phyloP scores from a whole-genome alignment of 345 rosid species.

The Syzygium aromaticum region DNA sequence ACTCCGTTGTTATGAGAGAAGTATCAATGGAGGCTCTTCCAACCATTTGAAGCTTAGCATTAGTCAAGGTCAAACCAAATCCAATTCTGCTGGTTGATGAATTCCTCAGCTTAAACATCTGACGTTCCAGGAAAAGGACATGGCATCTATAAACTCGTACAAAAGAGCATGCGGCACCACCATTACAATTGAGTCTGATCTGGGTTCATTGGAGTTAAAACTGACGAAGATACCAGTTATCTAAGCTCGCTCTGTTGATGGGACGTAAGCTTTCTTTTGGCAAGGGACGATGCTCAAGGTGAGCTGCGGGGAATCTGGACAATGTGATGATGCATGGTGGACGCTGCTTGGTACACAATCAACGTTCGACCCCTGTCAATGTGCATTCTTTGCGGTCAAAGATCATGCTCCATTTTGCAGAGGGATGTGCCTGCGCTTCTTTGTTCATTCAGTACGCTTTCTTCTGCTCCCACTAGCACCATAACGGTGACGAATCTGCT shows the following conservation, averaged over 20 bases:
- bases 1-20: background rate
- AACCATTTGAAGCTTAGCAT: background rate
- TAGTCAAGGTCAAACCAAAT: background rate
- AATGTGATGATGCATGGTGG: background rate
- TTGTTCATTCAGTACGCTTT: too few species aligned
- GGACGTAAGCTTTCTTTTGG: background rate
- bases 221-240: background rate
- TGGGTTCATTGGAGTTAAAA: background rate
- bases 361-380: background rate
- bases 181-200: background rate
- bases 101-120: background rate
- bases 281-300: background rate
- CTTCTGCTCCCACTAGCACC: too few species aligned
- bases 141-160: background rate
- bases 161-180: background rate
- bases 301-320: background rate
- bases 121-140: background rate
- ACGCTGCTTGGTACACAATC: background rate
- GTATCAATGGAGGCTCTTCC: background rate
- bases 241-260: background rate
- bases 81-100: background rate
- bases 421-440: too few species aligned
- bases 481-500: background rate
- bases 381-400: background rate
- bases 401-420: too few species aligned